phyloP scores from a whole-genome alignment of 1,284 basidiomycete species.

The Coniferiporia weirii region DNA sequence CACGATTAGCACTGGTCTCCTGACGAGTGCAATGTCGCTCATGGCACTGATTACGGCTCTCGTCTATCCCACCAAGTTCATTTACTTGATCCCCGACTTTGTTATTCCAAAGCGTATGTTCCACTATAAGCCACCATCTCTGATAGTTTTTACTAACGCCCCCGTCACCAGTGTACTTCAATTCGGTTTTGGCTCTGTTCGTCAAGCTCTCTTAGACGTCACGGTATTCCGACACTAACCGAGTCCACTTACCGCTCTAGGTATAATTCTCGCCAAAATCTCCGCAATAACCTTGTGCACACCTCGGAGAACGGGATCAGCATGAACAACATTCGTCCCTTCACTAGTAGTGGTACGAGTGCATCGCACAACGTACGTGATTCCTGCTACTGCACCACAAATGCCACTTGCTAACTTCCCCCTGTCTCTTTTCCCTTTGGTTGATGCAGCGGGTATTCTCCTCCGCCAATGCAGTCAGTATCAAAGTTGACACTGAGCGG shows the following conservation, averaged over 20 bases:
- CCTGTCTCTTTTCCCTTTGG: too few relatives aligned
- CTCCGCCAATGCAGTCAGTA: too few relatives aligned
- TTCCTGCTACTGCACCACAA: too few relatives aligned
- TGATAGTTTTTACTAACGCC: too few relatives aligned
- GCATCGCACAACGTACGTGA: too few relatives aligned
- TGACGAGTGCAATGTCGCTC: conserved; percentile 5
- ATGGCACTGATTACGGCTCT: background rate
- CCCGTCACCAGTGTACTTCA: background rate
- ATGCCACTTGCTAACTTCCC: too few relatives aligned
- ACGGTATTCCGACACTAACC: background rate
- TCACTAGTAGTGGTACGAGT: too few relatives aligned
- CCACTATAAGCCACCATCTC: background rate
- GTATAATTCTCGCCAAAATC: background rate
- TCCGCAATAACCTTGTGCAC: background rate
- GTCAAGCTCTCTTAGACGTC: background rate
- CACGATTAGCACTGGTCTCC: conserved; percentile 19
- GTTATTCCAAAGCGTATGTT: conserved; percentile 1
- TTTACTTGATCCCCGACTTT: conserved; percentile 1
- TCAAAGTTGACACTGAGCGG: too few relatives aligned
- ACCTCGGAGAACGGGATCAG: too few relatives aligned
- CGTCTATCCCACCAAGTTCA: background rate
- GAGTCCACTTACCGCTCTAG: background rate
- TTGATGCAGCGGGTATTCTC: too few relatives aligned
- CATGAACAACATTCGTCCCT: too few relatives aligned
- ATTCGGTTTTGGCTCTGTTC: conserved; percentile 1